Evolutionary conservation across 805 yeast genomes (phyloP), one percentile per base, ranked within the genome.

Genomic region (Metschnikowia henanensis): DNA sequence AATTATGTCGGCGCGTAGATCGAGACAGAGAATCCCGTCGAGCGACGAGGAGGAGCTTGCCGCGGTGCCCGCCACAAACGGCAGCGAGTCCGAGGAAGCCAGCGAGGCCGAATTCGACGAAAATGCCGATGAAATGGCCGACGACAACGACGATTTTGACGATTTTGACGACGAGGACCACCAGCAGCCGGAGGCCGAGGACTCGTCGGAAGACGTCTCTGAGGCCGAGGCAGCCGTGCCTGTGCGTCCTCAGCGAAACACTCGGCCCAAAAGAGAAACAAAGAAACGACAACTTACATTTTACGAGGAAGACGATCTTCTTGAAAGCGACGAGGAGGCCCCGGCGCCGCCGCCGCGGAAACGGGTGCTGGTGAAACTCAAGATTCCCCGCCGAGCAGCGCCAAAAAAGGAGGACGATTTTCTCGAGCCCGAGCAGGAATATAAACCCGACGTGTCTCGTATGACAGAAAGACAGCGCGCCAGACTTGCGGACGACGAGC

Each of bases 381-480:
- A 44, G 32, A 51, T 45, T 28, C 53, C 53, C 17, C 47, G 45
- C 21, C 29, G 51, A 19, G 26, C 50, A 6, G 37, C 48, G 6
- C 23, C 36, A 10, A 41, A 37, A 15, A 39, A 42, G 20, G 46
- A 38, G 22, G 49, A 43, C 20, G 49, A 42, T 26, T 59, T 67
- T 32, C 64, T 71, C 1, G 75, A 71, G 43, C 72, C 68, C 37
- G 79, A 72, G 43, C 65, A 68, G 6, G 76, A 70, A 38, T 73
- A 71, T 49, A 69, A 69, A 35, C 73, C 77, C 2, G 81, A 77
- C 52, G 46, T 70, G 17, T 59, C 76, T 15, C 68, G 73, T 40
- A 70, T 78, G 76, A 79, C 84, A 1, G 83, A 78, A 45, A 59
- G 84, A 49, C 84, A 80, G 57, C 59, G 81, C 37, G 73, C 79